A percentile compares a stretch with the other conserved stretches of the same genome.
Evolutionary conservation across 306 rosid species (phyloP).

Genomic region (Delonix regia): DNA sequence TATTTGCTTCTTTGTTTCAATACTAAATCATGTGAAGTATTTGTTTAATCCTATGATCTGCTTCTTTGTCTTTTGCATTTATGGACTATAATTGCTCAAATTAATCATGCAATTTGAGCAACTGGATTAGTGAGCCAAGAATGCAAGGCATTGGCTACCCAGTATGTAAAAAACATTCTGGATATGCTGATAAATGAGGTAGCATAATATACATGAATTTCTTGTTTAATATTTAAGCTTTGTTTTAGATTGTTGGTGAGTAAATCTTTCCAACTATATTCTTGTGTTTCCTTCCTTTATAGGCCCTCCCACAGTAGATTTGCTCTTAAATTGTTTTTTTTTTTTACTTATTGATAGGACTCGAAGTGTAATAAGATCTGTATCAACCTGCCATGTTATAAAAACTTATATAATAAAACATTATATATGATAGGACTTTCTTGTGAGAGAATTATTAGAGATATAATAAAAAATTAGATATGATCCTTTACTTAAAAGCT

Average conservation of each 20-base stretch:
- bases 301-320: slow-evolving; percentile 41
- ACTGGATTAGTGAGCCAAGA: slow-evolving; percentile 44
- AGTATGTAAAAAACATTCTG: slow-evolving; percentile 44
- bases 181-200: slow-evolving; percentile 41
- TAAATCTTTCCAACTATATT: neutral
- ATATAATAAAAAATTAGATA: neutral
- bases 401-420: too few species aligned
- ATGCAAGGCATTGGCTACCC: slow-evolving; percentile 41
- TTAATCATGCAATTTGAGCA: slow-evolving; percentile 51
- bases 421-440: too few species aligned
- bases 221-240: neutral
- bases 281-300: neutral
- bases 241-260: neutral
- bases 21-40: too few species aligned
- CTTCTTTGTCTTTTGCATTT: neutral
- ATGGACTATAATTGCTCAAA: slow-evolving; percentile 41
- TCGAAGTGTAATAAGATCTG: slow-evolving; percentile 40
- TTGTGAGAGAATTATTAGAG: neutral
- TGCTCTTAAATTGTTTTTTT: slow-evolving; percentile 54
- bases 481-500: neutral
- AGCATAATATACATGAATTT: neutral
- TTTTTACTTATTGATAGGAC: slow-evolving; percentile 43
- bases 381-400: slow-evolving; percentile 25
- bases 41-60: too few species aligned
- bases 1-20: too few species aligned